Conservation (phyloP, 495 filamentous ascomycete species). For the Annulohypoxylon bovei region DNA sequence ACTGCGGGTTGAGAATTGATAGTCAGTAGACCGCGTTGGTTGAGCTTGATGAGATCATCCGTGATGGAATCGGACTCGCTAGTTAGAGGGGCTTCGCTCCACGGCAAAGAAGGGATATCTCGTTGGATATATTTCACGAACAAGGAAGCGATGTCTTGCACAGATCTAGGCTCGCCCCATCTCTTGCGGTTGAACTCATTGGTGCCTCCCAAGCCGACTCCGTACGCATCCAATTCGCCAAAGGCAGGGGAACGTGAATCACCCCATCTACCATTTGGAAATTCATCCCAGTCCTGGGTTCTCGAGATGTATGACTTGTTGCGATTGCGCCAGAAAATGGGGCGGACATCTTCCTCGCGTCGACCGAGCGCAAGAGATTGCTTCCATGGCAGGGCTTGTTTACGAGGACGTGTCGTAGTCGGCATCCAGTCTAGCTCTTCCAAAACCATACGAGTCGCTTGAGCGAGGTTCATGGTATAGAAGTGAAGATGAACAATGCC, state of each 20-base stretch:
- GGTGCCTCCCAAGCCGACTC: constrained; percentile 92
- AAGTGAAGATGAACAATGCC: constrained; percentile 95
- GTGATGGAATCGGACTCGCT: constrained; percentile 82
- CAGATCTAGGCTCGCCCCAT: constrained; percentile 85
- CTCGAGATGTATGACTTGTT: constrained; percentile 94
- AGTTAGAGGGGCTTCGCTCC: constrained; percentile 91
- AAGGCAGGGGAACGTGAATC: constrained; percentile 97
- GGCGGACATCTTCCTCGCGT: constrained; percentile 92
- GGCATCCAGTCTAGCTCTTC: constrained; percentile 87
- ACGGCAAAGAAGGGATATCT: constrained; percentile 84
- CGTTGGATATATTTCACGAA: constrained; percentile 86
- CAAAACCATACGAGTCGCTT: constrained; percentile 91
- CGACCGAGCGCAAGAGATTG: constrained; percentile 90
- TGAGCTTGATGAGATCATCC: constrained; percentile 79
- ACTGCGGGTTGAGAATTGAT: constrained; percentile 98
- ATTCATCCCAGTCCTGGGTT: constrained; percentile 99
- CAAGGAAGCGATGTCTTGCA: constrained; percentile 81
- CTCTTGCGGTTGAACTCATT: constrained; percentile 96
- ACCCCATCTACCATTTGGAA: constrained; percentile 98
- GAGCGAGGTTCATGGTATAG: constrained; percentile 99
- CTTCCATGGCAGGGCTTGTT: constrained; percentile 92
- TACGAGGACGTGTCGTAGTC: constrained; percentile 76
- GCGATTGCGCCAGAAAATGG: constrained; percentile 98
- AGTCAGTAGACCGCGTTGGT: constrained; percentile 86
- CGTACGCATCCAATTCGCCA: constrained; percentile 95